Evolutionary conservation across 78 protist species (phyloP), one percentile per base, ranked within the genome.

Genomic region (Acrasis kona): DNA sequence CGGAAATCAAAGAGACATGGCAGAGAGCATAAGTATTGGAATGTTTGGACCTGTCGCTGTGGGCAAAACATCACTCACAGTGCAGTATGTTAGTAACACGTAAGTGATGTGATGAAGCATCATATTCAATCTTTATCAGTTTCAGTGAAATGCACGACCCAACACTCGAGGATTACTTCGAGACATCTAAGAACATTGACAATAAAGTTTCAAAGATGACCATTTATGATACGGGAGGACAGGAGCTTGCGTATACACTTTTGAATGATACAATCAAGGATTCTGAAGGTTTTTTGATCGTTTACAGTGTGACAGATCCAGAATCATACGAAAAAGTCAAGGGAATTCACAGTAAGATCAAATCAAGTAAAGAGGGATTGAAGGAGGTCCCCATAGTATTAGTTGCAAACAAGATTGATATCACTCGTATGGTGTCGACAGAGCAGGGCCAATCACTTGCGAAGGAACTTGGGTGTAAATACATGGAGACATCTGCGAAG

Each of bases 241-340:
- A 85, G 39, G 90, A 88, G 58, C 88, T 84, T 65, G 83, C 79
- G 72, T 77, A 87, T 61, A 88, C 92, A 4, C 78, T 88, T 84
- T 74, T 87, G 28, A 76, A 72, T 66, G 82, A 76, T 39, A 86
- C 81, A 72, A 83, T 91, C 81, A 64, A 81, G 65, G 80, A 82
- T 50, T 92, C 92, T 12, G 91, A 91, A 41, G 95, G 95, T 57
- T 91, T 91, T 65, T 83, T 91, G 39, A 78, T 91, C 38, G 91
- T 90, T n/a, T 86, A 83, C 39, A 29, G 85, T 19, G 78, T 91
- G 64, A 84, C 87, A 50, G 37, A 73, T 61, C 5, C 72, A 35
- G 35, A 87, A 31, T 72, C 86, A 10, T 91, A 84, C 67, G 88
- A 91, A 64, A 84, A 83, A 61, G 78, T 84, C 42, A 70, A 65